Conservation (phyloP, 2,329 filamentous ascomycete species). For the Pezicula carpinea region DNA sequence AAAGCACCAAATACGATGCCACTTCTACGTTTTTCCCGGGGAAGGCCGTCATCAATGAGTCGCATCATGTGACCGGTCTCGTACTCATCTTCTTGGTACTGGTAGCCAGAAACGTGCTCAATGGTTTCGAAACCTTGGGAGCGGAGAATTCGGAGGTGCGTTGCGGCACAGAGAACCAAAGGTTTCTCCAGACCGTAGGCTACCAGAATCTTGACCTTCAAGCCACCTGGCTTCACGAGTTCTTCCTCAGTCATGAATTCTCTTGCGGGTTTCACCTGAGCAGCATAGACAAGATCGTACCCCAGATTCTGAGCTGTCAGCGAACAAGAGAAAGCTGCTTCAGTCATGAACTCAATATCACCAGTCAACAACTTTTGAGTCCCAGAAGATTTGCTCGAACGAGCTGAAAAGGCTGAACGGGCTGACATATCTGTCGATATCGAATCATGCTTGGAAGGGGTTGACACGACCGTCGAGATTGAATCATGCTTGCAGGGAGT, state of each 20-base stretch:
- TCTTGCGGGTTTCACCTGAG: conserved; percentile 11
- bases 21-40: conserved; percentile 2
- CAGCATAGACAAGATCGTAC: conserved; percentile 27
- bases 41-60: conserved; percentile 5
- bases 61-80: conserved; percentile 9
- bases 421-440: neutral
- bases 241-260: conserved; percentile 15
- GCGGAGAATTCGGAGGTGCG: conserved; percentile 23
- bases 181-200: conserved; percentile 21
- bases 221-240: conserved; percentile 10
- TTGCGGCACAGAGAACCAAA: conserved; percentile 15
- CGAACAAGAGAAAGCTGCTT: conserved; percentile 22
- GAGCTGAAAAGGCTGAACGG: neutral
- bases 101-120: neutral
- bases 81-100: conserved; percentile 4
- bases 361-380: too few species aligned
- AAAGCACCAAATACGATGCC: conserved; percentile 19
- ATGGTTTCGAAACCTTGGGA: conserved; percentile 6
- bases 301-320: conserved; percentile 20
- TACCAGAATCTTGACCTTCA: conserved; percentile 21
- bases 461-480: neutral
- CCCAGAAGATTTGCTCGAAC: neutral
- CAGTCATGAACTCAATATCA: conserved; percentile 7
- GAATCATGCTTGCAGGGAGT: neutral
- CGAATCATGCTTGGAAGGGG: neutral